Conservation (phyloP, 306 rosid genomes). For the Cicer chorassanicum region DNA sequence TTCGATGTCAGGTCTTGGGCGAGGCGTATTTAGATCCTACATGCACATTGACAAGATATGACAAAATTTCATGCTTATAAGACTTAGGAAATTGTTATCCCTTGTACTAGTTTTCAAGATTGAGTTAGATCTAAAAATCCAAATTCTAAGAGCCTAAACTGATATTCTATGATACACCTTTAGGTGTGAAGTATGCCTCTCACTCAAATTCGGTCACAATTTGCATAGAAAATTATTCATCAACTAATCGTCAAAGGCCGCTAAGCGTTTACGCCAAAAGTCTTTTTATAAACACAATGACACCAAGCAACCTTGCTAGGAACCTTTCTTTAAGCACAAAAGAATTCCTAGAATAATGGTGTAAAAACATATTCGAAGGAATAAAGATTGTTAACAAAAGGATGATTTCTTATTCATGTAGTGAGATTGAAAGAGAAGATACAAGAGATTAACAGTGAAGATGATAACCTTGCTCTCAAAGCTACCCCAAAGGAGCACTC, state of each 20-base stretch:
- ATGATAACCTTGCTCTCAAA: too few species aligned
- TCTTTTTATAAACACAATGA: not conserved
- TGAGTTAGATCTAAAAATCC: conserved; percentile 2
- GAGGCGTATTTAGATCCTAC: not conserved
- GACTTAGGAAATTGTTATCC: not conserved
- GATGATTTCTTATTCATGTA: too few species aligned
- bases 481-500: too few species aligned
- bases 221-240: not conserved
- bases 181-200: not conserved
- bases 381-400: too few species aligned
- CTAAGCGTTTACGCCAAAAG: not conserved
- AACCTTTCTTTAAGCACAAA: too few species aligned
- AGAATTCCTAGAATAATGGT: too few species aligned
- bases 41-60: not conserved
- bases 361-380: too few species aligned
- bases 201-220: not conserved
- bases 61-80: not conserved
- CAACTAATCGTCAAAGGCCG: not conserved
- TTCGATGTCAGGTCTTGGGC: not conserved
- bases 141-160: not conserved
- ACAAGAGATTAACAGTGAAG: too few species aligned
- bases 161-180: not conserved
- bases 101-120: not conserved
- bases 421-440: too few species aligned
- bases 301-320: not conserved